Percentiles rank a stretch among this genome's conserved stretches.
Evolutionary conservation across 306 rosid genomes (phyloP).

Genomic region (Acacia confusa): DNA sequence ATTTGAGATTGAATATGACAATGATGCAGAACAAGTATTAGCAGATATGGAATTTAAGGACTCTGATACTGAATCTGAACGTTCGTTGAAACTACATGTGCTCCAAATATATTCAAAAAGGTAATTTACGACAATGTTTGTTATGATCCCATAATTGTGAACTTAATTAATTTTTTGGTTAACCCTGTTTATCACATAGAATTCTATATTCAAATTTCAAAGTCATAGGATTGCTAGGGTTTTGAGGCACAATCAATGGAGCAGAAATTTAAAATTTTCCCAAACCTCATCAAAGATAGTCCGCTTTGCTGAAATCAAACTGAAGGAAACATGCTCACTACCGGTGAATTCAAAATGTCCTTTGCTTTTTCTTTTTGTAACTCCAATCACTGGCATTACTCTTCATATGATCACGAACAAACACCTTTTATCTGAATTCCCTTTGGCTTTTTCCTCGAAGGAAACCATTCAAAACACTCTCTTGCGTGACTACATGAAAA

Average conservation of each 20-base stretch:
- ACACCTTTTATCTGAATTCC: neutral
- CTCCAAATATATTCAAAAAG: constrained; percentile 71
- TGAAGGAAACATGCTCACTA: neutral
- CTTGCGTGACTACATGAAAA: no score
- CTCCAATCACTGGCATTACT: neutral
- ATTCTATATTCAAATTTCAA: neutral
- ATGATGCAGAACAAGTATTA: constrained; percentile 83
- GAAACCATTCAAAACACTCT: neutral
- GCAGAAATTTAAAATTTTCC: neutral
- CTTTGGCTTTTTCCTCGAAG: neutral
- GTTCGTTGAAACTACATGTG: constrained; percentile 62
- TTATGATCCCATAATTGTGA: neutral
- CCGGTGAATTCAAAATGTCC: neutral
- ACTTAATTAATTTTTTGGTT: neutral
- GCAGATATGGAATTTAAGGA: constrained; percentile 93
- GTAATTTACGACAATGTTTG: constrained; percentile 32
- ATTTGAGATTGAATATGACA: constrained; percentile 85
- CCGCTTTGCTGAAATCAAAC: neutral
- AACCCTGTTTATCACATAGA: neutral
- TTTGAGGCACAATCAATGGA: neutral
- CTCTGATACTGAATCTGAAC: constrained; percentile 64
- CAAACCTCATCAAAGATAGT: neutral
- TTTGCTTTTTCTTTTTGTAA: neutral
- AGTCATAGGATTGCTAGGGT: neutral
- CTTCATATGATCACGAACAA: neutral